Conservation (phyloP, 164 flowering plant species). For the Vitis vinifera region ASM3070453v1 NC_081812.1:18817501-18818000, state of each 20-base stretch:
- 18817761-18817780: slow-evolving; percentile 92
- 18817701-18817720: slow-evolving; percentile 77
- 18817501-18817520: slow-evolving; percentile 81
- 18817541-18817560: slow-evolving; percentile 99
- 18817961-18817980: too few relatives aligned
- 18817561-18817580: slow-evolving; percentile 64
- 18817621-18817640: background rate
- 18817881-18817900: too few relatives aligned
- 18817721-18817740: slow-evolving; percentile 88
- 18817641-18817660: background rate
- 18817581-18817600: slow-evolving; percentile 41
- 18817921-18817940: too few relatives aligned
- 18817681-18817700: slow-evolving; percentile 92
- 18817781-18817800: slow-evolving; percentile 93
- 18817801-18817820: slow-evolving; percentile 32
- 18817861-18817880: too few relatives aligned
- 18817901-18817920: too few relatives aligned
- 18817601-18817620: slow-evolving; percentile 14
- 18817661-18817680: slow-evolving; percentile 13
- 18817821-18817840: background rate
- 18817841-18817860: background rate
- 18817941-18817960: too few relatives aligned
- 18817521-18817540: slow-evolving; percentile 81
- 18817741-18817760: slow-evolving; percentile 81
- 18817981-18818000: too few relatives aligned